These are phyloP conservation scores for Yamadazyma diddensiae DNA, from an alignment of 1,139 yeast genomes.

Conservation along the genomic window DNA sequence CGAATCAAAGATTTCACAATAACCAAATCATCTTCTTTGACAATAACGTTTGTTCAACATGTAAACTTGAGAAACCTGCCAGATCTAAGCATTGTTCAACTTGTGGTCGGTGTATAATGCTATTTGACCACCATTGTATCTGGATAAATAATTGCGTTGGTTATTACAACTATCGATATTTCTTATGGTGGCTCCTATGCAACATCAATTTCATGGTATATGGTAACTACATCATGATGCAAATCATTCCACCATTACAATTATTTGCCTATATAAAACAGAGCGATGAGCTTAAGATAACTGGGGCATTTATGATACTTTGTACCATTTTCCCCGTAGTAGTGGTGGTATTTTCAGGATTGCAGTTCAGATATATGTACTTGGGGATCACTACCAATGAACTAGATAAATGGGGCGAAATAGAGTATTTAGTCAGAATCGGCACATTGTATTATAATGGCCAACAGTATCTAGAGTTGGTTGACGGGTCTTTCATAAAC, in stretches of 20 bases:
- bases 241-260: slow-evolving; percentile 26
- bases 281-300: slow-evolving; percentile 32
- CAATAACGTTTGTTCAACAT: slow-evolving; percentile 48
- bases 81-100: slow-evolving; percentile 84
- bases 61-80: slow-evolving; percentile 72
- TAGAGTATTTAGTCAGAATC: slow-evolving; percentile 55
- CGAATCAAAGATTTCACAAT: slow-evolving; percentile 24
- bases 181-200: slow-evolving; percentile 56
- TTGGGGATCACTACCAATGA: slow-evolving; percentile 94
- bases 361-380: slow-evolving; percentile 62
- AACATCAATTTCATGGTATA: slow-evolving; percentile 58
- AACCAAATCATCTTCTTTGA: slow-evolving; percentile 63
- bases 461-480: slow-evolving; percentile 19
- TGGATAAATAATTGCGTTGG: slow-evolving; percentile 95
- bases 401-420: slow-evolving; percentile 74
- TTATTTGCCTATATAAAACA: slow-evolving; percentile 26
- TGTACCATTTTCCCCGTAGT: slow-evolving; percentile 54
- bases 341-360: slow-evolving; percentile 52
- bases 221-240: slow-evolving; percentile 50
- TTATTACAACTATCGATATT: slow-evolving; percentile 68
- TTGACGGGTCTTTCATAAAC: slow-evolving; percentile 13
- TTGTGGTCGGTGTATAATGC: slow-evolving; percentile 64
- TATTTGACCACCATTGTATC: slow-evolving; percentile 90
- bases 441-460: slow-evolving; percentile 26
- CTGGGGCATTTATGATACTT: slow-evolving; percentile 53